A percentile compares a stretch with the other conserved stretches of the same genome.
Conservation (phyloP, 305 asterid genomes). For the Fraxinus angustifolia region DNA sequence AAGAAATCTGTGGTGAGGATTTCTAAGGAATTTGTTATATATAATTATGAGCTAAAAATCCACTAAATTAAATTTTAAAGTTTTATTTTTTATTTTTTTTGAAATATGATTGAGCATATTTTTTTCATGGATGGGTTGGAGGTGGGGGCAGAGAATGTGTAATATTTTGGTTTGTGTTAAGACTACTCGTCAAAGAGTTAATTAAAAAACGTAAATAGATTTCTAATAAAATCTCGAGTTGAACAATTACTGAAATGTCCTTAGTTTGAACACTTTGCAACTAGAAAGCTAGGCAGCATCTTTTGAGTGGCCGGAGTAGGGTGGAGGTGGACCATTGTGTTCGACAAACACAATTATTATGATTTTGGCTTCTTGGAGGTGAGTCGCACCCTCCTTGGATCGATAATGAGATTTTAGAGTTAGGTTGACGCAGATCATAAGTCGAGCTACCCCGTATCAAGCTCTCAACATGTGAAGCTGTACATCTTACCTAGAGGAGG, state of each 20-base stretch:
- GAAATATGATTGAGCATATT: too few species aligned
- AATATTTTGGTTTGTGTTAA: not conserved
- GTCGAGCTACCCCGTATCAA: not conserved
- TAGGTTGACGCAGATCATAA: not conserved
- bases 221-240: not conserved
- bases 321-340: not conserved
- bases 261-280: not conserved
- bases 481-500: not conserved
- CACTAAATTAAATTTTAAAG: too few species aligned
- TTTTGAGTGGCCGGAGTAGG: not conserved
- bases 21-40: too few species aligned
- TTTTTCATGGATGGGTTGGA: not conserved
- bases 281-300: not conserved
- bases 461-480: not conserved
- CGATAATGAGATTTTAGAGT: not conserved
- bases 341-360: not conserved
- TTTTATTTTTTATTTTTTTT: too few species aligned
- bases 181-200: not conserved
- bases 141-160: not conserved
- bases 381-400: not conserved
- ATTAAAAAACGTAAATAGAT: too few species aligned
- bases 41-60: too few species aligned
- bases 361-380: not conserved
- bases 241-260: not conserved
- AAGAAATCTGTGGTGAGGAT: too few species aligned